These are phyloP conservation scores for Chalciporus pseudorubinellus DNA, from an alignment of 768 basidiomycete species.

Conservation along the genomic window DNA sequence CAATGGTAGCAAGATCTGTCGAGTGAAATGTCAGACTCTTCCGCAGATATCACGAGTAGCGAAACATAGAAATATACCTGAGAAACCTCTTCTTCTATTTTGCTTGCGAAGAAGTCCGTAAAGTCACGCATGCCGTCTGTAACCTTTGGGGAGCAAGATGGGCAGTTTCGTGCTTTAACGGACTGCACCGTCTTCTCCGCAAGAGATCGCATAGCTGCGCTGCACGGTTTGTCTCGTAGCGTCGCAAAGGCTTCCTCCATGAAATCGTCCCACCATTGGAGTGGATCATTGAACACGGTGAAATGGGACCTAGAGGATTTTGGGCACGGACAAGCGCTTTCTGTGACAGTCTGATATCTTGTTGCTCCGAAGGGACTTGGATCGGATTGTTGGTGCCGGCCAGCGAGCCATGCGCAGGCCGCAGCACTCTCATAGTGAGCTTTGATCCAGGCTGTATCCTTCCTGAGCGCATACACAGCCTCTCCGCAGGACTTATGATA, in stretches of 20 bases:
- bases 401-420: too few species aligned
- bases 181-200: background rate
- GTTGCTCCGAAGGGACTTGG: too few species aligned
- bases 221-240: conserved; percentile 23
- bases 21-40: background rate
- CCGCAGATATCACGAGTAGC: too few species aligned
- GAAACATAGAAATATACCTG: background rate
- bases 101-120: background rate
- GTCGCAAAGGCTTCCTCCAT: conserved; percentile 4
- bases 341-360: background rate
- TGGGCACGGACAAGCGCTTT: background rate
- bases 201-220: background rate
- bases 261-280: conserved; percentile 21
- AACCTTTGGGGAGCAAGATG: background rate
- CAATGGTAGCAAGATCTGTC: conserved; percentile 7
- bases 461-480: too few species aligned
- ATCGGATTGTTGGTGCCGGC: too few species aligned
- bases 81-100: conserved; percentile 13
- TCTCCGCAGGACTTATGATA: too few species aligned
- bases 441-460: background rate
- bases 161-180: background rate
- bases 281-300: background rate
- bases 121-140: conserved; percentile 16
- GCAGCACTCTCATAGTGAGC: too few species aligned
- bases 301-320: background rate